These are phyloP conservation scores for Rhizoclosmatium globosum DNA, from an alignment of 192 early-diverging fungal genomes.

Conservation along the genomic window DNA sequence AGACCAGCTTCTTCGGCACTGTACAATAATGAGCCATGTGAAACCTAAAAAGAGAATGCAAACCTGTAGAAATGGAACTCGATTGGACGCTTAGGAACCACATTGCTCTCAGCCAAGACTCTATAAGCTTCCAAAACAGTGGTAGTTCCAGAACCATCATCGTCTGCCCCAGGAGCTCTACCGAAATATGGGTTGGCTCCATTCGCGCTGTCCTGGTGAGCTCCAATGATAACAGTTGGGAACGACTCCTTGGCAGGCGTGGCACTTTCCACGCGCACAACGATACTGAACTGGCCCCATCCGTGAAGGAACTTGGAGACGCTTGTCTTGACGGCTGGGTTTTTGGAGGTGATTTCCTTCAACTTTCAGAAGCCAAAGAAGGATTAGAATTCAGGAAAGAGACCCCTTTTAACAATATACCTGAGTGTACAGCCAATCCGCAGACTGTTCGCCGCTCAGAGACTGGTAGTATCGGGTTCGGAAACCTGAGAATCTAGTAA, in stretches of 20 bases:
- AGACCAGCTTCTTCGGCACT: conserved; percentile 89
- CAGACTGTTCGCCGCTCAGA: conserved; percentile 40
- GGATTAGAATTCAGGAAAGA: too few species aligned
- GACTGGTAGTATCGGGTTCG: conserved; percentile 88
- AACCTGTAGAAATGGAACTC: conserved; percentile 90
- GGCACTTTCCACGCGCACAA: conserved; percentile 74
- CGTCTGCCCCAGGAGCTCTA: conserved; percentile 63
- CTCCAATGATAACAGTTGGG: conserved; percentile 76
- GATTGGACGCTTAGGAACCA: conserved; percentile 77
- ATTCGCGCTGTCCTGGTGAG: conserved; percentile 90
- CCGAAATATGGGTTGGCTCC: conserved; percentile 55
- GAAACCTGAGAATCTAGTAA: conserved; percentile 83
- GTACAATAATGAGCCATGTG: conserved; percentile 45
- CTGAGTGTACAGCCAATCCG: conserved; percentile 51
- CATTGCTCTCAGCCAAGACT: conserved; percentile 68
- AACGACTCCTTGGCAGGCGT: not conserved
- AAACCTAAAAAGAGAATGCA: not conserved
- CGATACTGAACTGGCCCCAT: conserved; percentile 86
- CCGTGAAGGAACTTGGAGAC: conserved; percentile 78
- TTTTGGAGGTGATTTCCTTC: too few species aligned
- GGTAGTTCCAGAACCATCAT: conserved; percentile 89
- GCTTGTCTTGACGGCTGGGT: too few species aligned
- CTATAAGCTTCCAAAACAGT: conserved; percentile 90
- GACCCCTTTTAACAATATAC: too few species aligned
- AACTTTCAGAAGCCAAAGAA: too few species aligned